Conservation (phyloP, 2,329 filamentous ascomycete genomes). For the Anisogramma anomala region DNA sequence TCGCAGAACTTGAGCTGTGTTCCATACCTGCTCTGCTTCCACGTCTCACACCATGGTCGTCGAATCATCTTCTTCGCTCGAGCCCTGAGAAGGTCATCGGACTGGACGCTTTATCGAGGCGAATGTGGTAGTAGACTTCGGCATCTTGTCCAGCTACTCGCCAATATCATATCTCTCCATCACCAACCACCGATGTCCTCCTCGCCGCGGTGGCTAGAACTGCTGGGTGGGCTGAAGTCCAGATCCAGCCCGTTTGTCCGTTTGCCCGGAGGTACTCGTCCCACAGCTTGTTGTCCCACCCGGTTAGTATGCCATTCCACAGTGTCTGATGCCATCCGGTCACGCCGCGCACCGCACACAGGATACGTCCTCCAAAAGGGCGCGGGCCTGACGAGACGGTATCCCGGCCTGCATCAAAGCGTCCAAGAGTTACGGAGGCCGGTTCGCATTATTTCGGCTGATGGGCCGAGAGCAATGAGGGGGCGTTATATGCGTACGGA, state of each 20-base stretch:
- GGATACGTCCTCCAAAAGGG: neutral
- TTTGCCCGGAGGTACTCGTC: neutral
- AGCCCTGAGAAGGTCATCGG: too few relatives aligned
- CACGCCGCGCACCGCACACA: conserved; percentile 1
- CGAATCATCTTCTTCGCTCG: too few relatives aligned
- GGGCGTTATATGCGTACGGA: neutral
- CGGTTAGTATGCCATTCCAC: neutral
- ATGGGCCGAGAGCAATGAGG: neutral
- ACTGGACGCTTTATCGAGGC: too few relatives aligned
- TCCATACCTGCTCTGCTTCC: too few relatives aligned
- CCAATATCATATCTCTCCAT: too few relatives aligned
- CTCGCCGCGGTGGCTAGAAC: too few relatives aligned
- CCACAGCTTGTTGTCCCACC: neutral
- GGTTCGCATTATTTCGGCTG: neutral
- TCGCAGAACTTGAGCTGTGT: too few relatives aligned
- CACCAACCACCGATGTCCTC: too few relatives aligned
- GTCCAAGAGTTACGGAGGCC: neutral
- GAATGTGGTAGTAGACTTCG: too few relatives aligned
- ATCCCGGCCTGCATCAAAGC: neutral
- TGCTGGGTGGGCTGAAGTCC: too few relatives aligned
- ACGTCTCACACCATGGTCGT: too few relatives aligned
- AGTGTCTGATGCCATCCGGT: neutral
- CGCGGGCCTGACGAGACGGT: neutral
- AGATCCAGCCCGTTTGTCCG: neutral
- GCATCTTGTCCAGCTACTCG: too few relatives aligned